Base-by-base conservation (phyloP, 2,329 filamentous ascomycete genomes). In the Ophiostoma himal-ulmi region DNA sequence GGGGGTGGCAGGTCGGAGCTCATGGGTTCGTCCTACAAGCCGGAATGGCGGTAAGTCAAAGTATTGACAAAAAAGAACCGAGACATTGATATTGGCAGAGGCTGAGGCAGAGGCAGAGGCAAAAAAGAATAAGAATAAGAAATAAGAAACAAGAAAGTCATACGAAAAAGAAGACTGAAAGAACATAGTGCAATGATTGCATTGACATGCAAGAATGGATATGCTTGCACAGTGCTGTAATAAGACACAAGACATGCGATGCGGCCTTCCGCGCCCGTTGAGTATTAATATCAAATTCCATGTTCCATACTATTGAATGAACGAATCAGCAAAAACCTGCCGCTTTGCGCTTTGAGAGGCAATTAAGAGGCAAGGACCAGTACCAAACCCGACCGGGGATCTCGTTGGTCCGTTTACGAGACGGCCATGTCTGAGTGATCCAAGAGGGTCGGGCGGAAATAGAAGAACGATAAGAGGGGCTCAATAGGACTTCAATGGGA, bases 391-490 rank as follows among this genome's bases (percentile, higher is more conserved):
- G 44, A 54, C 34, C 37, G 20, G 36, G 52, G 14, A 41, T 37
- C 68, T 69, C 68, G 68, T 69, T 69, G 68, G 68, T 52, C 41
- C 13, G 22, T 69, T 62, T 69, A 69, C 68, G 68, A 62, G 37
- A 14, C 26, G 6, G 10, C 39, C n/a, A 17, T 8, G 64, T 48
- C 14, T 44, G 41, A 13, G 37, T 11, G 8, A 13, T 39, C 8
- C 8, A 39, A 39, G 36, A 39, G 62, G 60, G 30, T 37, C 7
- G 39, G 65, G 37, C 64, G 57, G 13, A 62, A 62, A 62, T 62
- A 30, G 34, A 64, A 64, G 20, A 62, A 14, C 57, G 10, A 17
- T 22, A n/a, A 54, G 26, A 48, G 30, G 30, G 30, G 30, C 30
- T 30, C 30, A 30, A 30, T 30, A 48, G 39, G 48, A 30, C n/a